A percentile compares a stretch with the other conserved stretches of the same genome.
Evolutionary conservation across 2,329 filamentous ascomycete species (phyloP).

Genomic region (Botrytis fabae): DNA sequence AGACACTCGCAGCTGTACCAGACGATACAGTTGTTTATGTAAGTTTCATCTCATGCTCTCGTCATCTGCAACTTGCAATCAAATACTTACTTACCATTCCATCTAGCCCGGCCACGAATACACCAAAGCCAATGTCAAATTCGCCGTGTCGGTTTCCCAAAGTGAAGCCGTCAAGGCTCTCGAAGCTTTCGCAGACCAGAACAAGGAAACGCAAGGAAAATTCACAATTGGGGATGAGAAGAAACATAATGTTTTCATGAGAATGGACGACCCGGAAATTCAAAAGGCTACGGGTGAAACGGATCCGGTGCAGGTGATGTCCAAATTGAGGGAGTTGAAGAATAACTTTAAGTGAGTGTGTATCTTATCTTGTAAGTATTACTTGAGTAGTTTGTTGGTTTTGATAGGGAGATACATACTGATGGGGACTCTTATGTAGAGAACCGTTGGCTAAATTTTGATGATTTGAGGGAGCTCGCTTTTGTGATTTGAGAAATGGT

Average conservation of each 20-base stretch:
- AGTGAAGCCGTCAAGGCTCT: conserved; percentile 76
- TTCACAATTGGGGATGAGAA: conserved; percentile 98
- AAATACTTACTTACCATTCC: conserved; percentile 24
- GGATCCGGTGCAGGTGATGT: conserved; percentile 81
- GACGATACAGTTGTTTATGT: conserved; percentile 92
- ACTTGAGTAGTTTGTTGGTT: background rate
- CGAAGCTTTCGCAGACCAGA: conserved; percentile 71
- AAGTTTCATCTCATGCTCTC: conserved; percentile 41
- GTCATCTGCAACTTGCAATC: background rate
- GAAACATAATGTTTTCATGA: conserved; percentile 97
- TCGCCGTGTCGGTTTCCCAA: conserved; percentile 73
- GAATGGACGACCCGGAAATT: conserved; percentile 79
- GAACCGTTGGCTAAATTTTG: background rate
- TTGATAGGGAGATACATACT: background rate
- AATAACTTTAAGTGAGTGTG: conserved; percentile 51
- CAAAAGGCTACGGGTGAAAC: conserved; percentile 82
- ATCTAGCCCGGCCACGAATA: conserved; percentile 89
- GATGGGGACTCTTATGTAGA: background rate
- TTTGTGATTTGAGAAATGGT: background rate
- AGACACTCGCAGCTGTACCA: conserved; percentile 75
- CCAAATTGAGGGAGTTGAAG: conserved; percentile 85
- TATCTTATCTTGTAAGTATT: background rate
- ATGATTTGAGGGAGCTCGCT: background rate
- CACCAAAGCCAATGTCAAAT: conserved; percentile 94
- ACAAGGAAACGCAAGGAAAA: conserved; percentile 87